Evolutionary conservation across 441 rosid genomes (phyloP).

Genomic region (Jatropha podagrica): DNA sequence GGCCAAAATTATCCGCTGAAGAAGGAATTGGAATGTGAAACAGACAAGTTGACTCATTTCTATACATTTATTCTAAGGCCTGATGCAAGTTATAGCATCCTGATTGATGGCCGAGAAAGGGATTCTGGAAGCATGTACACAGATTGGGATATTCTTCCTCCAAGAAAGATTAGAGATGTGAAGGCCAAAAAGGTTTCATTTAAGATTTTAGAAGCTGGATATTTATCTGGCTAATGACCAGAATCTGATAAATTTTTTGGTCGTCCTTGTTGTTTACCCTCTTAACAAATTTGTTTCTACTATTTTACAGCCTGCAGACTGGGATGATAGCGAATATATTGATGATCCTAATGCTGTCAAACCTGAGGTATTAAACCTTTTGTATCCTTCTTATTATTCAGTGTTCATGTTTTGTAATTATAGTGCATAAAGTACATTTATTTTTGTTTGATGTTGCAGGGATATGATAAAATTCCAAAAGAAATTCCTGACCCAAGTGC

Average conservation of each 20-base stretch:
- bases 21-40: constrained; percentile 90
- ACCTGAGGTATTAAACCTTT: constrained; percentile 55
- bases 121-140: constrained; percentile 91
- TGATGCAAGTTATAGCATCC: constrained; percentile 80
- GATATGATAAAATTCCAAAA: constrained; percentile 64
- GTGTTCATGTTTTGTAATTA: not conserved
- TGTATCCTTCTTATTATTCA: not conserved
- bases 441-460: constrained; percentile 44
- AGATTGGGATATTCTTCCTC: constrained; percentile 98
- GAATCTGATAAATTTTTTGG: not conserved
- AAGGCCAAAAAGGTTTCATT: constrained; percentile 28
- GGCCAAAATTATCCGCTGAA: constrained; percentile 93
- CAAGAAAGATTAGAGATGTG: constrained; percentile 35
- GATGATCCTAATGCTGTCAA: constrained; percentile 78
- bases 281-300: not conserved
- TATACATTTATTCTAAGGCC: constrained; percentile 95
- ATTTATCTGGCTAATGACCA: not conserved
- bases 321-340: constrained; percentile 93
- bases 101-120: constrained; percentile 86
- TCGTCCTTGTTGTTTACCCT: not conserved
- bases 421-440: not conserved
- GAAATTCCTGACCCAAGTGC: constrained; percentile 78
- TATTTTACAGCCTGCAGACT: constrained; percentile 70
- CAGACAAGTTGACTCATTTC: constrained; percentile 90
- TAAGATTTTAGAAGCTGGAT: not conserved